phyloP scores from a whole-genome alignment of 225 moss, liverwort and hornwort species.

The Ulota crispa region DNA sequence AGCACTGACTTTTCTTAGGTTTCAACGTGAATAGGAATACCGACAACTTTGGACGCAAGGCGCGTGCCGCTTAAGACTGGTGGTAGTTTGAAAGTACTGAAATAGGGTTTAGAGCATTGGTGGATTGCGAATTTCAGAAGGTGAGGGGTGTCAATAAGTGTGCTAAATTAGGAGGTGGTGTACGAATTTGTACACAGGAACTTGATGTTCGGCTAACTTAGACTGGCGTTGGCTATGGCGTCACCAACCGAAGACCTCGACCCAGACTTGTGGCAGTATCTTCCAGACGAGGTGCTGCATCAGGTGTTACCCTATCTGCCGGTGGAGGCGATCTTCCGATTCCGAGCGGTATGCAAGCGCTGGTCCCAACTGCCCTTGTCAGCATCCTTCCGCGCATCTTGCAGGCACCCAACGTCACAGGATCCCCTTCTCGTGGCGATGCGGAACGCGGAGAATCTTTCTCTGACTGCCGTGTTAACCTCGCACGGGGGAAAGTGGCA shows the following conservation, averaged over 20 bases:
- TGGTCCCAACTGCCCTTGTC: not conserved
- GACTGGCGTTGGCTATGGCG: not conserved
- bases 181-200: not conserved
- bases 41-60: not conserved
- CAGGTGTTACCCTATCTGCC: not conserved
- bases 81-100: not conserved
- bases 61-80: not conserved
- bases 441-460: not conserved
- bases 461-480: not conserved
- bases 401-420: not conserved
- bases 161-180: not conserved
- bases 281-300: not conserved
- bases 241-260: not conserved
- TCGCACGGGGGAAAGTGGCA: not conserved
- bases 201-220: not conserved
- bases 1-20: not conserved
- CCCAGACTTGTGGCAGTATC: not conserved
- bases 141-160: not conserved
- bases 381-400: not conserved
- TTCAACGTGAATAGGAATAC: not conserved
- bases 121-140: not conserved
- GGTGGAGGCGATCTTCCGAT: conserved; percentile 5
- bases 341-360: not conserved
- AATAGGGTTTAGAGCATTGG: not conserved
- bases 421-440: not conserved